Evolutionary conservation across 495 filamentous ascomycete genomes (phyloP).

Genomic region (Tuber magnatum): DNA sequence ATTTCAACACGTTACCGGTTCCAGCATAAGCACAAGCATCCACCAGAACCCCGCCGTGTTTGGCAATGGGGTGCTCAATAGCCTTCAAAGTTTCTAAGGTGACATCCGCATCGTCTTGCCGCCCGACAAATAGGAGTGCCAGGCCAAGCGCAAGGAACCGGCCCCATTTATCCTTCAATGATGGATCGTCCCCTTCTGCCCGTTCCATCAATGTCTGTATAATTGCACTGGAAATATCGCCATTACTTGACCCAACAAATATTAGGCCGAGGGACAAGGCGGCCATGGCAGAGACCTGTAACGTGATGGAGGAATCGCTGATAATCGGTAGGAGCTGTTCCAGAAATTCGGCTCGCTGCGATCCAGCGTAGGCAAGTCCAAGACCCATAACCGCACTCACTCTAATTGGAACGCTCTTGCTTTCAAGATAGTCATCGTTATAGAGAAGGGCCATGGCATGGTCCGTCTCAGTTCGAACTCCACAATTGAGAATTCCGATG

Average conservation of each 20-base stretch:
- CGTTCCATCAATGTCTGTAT: constrained; percentile 68
- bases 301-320: constrained; percentile 68
- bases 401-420: constrained; percentile 67
- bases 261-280: constrained; percentile 83
- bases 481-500: constrained; percentile 87
- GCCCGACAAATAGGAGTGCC: constrained; percentile 88
- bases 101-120: constrained; percentile 95
- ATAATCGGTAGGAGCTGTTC: constrained; percentile 79
- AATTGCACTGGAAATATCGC: constrained; percentile 80
- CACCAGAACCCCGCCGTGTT: constrained; percentile 79
- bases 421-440: constrained; percentile 65
- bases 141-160: constrained; percentile 92
- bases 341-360: constrained; percentile 74
- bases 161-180: constrained; percentile 95
- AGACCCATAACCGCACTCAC: constrained; percentile 90
- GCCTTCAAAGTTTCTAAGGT: constrained; percentile 90
- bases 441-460: constrained; percentile 78
- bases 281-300: constrained; percentile 95
- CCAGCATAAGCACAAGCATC: constrained; percentile 97
- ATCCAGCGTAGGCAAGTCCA: constrained; percentile 86
- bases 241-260: constrained; percentile 85
- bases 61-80: constrained; percentile 89
- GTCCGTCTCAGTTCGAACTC: constrained; percentile 77
- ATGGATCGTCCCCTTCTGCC: constrained; percentile 67
- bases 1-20: constrained; percentile 89